Conservation (phyloP, 345 rosid species). For the Eucalyptus tenuipes region DNA sequence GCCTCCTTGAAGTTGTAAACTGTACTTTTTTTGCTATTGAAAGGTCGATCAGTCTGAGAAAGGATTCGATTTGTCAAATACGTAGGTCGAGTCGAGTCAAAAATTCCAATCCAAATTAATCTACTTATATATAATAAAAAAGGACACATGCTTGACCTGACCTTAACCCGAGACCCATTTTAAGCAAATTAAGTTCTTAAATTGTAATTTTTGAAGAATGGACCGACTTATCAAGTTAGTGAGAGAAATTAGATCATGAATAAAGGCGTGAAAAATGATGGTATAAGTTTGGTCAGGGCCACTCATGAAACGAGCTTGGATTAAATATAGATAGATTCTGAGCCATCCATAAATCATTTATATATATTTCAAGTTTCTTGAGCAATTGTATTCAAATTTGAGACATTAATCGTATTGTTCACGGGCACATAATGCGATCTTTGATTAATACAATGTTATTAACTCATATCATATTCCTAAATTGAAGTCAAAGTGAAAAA, state of each 20-base stretch:
- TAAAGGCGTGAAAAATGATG: rapidly evolving
- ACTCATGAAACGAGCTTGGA: rapidly evolving
- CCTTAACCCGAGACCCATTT: not conserved
- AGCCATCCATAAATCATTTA: rapidly evolving
- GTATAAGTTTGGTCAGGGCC: too few species aligned
- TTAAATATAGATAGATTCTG: rapidly evolving
- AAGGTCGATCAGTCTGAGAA: not conserved
- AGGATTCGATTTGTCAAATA: not conserved
- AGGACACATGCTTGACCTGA: not conserved
- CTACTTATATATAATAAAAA: too few species aligned
- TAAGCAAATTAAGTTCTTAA: not conserved
- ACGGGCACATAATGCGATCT: not conserved
- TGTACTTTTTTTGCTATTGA: not conserved
- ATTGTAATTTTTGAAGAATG: not conserved
- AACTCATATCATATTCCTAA: not conserved
- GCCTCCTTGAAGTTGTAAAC: not conserved
- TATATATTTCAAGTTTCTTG: rapidly evolving
- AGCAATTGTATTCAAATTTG: too few species aligned
- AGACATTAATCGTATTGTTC: not conserved
- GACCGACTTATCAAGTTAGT: not conserved
- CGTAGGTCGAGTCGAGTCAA: not conserved
- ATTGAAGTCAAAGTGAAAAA: not conserved
- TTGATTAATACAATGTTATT: not conserved
- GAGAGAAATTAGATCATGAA: too few species aligned
- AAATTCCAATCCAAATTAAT: too few species aligned